These are phyloP conservation scores for Iberis pinnata DNA, from an alignment of 345 rosid species.

Conservation along the genomic window DNA sequence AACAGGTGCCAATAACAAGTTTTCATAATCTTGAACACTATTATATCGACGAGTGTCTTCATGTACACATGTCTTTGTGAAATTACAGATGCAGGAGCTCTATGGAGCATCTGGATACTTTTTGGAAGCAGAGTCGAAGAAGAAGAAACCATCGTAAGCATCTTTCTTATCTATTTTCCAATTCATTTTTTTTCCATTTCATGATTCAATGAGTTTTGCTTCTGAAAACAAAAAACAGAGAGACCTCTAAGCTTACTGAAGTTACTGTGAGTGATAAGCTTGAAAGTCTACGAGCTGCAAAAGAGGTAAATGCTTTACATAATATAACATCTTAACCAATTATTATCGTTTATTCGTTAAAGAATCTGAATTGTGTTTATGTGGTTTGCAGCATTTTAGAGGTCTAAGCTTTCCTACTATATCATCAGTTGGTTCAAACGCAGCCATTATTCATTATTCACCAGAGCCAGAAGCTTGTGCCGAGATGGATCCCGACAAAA, in stretches of 20 bases:
- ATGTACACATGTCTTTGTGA: conserved; percentile 6
- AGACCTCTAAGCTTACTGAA: conserved; percentile 55
- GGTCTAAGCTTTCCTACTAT: conserved; percentile 96
- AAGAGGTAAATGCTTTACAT: conserved; percentile 48
- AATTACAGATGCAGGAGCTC: conserved; percentile 70
- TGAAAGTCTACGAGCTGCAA: conserved; percentile 78
- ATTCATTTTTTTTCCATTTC: too few species aligned
- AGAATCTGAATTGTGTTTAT: background rate
- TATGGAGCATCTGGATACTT: conserved; percentile 97
- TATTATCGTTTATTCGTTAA: background rate
- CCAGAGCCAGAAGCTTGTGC: conserved; percentile 73
- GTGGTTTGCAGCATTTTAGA: conserved; percentile 66
- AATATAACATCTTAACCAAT: too few species aligned
- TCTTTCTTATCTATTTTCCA: background rate
- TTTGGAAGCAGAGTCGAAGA: conserved; percentile 48
- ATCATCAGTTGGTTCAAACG: conserved; percentile 92
- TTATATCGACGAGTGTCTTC: background rate
- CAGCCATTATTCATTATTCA: conserved; percentile 81
- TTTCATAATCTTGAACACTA: background rate
- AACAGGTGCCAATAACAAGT: conserved; percentile 38
- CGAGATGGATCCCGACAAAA: conserved; percentile 71
- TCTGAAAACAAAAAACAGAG: conserved; percentile 38
- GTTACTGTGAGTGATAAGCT: conserved; percentile 70
- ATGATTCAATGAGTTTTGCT: background rate
- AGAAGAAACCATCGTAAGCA: conserved; percentile 45